A percentile compares a stretch with the other conserved stretches of the same genome.
Evolutionary conservation across 768 basidiomycete genomes (phyloP).

Genomic region (Rhodotorula paludigena): DNA sequence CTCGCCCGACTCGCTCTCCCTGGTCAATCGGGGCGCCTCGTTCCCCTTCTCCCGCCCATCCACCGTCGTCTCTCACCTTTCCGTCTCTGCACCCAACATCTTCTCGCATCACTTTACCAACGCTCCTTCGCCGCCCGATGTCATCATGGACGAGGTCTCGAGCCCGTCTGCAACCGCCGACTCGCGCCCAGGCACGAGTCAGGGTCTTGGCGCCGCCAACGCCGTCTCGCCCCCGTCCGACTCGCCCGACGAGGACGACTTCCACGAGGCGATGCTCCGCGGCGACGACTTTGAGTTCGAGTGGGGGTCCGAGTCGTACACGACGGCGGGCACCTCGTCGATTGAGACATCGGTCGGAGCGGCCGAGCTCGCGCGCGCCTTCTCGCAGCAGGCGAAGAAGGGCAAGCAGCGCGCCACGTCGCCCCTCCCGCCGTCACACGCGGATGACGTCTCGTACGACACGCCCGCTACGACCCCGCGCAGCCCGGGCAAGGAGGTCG

Average conservation of each 20-base stretch:
- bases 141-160: constrained; percentile 30
- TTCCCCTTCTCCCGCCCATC: constrained; percentile 6
- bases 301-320: constrained; percentile 40
- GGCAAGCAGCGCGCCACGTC: background rate
- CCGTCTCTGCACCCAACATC: constrained; percentile 35
- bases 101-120: constrained; percentile 33
- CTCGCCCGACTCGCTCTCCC: constrained; percentile 34
- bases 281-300: constrained; percentile 42
- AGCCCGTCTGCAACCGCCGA: too few relatives aligned
- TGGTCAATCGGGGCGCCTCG: constrained; percentile 3
- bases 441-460: constrained; percentile 17
- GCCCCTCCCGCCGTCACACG: background rate
- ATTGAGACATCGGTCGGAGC: constrained; percentile 7
- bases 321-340: constrained; percentile 14
- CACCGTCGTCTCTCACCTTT: constrained; percentile 4
- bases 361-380: background rate
- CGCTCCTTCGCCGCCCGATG: constrained; percentile 22
- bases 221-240: constrained; percentile 6
- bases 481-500: constrained; percentile 24
- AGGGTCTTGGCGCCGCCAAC: background rate
- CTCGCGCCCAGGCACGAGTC: background rate
- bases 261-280: constrained; percentile 43
- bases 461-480: constrained; percentile 40
- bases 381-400: background rate
- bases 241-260: constrained; percentile 38